phyloP scores from a whole-genome alignment of 768 basidiomycete species.

The Rhodotorula toruloides region DNA sequence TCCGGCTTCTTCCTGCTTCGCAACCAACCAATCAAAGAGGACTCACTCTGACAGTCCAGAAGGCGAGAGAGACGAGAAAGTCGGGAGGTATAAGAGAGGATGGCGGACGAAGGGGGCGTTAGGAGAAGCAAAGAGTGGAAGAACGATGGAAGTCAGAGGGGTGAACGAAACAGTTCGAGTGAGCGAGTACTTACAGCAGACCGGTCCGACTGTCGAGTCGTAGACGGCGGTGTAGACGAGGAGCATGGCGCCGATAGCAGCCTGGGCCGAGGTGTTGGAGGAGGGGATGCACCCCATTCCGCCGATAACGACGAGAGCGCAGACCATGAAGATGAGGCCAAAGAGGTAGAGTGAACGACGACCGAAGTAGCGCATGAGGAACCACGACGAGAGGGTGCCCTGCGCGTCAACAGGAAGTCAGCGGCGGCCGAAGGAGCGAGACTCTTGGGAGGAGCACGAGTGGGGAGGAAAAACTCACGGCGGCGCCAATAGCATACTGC shows the following conservation, averaged over 20 bases:
- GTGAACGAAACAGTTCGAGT: background rate
- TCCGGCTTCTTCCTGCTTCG: too few species aligned
- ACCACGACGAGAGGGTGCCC: slow-evolving; percentile 9
- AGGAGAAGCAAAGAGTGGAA: too few species aligned
- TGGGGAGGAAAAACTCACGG: slow-evolving; percentile 45
- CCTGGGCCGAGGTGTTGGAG: slow-evolving; percentile 9
- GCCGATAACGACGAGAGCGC: slow-evolving; percentile 46
- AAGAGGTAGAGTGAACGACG: slow-evolving; percentile 47
- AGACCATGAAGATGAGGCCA: slow-evolving; percentile 44
- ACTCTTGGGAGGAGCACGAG: background rate
- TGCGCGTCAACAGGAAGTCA: too few species aligned
- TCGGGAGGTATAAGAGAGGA: slow-evolving; percentile 34
- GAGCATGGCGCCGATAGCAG: slow-evolving; percentile 45
- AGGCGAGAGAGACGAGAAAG: slow-evolving; percentile 43
- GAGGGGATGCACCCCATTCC: slow-evolving; percentile 42
- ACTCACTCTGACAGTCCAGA: too few species aligned
- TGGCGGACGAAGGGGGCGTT: slow-evolving; percentile 46
- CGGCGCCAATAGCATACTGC: slow-evolving; percentile 43
- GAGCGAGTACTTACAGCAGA: slow-evolving; percentile 20
- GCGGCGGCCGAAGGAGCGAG: slow-evolving; percentile 1
- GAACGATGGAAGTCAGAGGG: too few species aligned
- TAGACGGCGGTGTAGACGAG: slow-evolving; percentile 45
- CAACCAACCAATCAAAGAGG: too few species aligned
- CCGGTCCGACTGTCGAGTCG: slow-evolving; percentile 13
- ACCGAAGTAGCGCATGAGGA: slow-evolving; percentile 44